Base-by-base conservation (phyloP, 495 filamentous ascomycete species). In the Friedmanniomyces simplex region DNA sequence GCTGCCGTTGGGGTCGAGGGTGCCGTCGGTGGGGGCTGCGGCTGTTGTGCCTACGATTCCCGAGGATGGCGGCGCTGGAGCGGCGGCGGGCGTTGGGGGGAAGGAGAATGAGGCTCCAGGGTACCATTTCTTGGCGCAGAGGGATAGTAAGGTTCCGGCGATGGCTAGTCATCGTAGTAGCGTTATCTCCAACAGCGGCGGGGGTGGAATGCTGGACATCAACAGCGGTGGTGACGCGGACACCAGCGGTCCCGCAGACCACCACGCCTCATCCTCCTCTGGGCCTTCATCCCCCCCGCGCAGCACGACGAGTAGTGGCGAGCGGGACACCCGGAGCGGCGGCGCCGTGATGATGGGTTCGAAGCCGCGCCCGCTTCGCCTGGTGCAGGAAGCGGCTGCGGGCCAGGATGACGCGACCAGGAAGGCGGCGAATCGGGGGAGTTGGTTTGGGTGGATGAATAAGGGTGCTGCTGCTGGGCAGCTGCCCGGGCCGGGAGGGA, bases 281-380 rank as follows among this genome's bases (percentile, higher is more conserved):
- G 46, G 48, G 34, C 59, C 59, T 18, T 42, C 63, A 21, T 63
- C 63, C 10, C 63, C 61, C 25, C 60, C 61, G 18, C 45, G 56
- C 25, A 57, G 56, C 48, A 59, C 54, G 2, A 54, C 58, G 21
- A 41, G 25, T 32, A 52, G 50, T 1, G 36, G 50, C 42, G 51
- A 54, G 10, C 18, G 41, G 18, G 51, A 55, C 13, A 50, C 52
- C 11, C 20, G 60, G 1, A n/a, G 20, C 12, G 54, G 48, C 5
- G 64, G 60, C 12, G 77, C 77, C 7, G 77, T 82, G 20, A 82
- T 85, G 71, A 80, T 83, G 39, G 86, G 85, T 5, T 90, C 82
- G 61, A 89, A 88, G 65, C 78, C 94, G 50, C 79, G 93, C 30
- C 93, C 93, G 0, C 72, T 98, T 66, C 76, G 91, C 41, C 77